Evolutionary conservation across 2,329 filamentous ascomycete species (phyloP), one percentile per base, ranked within the genome.

Genomic region (Diaporthe capsici): DNA sequence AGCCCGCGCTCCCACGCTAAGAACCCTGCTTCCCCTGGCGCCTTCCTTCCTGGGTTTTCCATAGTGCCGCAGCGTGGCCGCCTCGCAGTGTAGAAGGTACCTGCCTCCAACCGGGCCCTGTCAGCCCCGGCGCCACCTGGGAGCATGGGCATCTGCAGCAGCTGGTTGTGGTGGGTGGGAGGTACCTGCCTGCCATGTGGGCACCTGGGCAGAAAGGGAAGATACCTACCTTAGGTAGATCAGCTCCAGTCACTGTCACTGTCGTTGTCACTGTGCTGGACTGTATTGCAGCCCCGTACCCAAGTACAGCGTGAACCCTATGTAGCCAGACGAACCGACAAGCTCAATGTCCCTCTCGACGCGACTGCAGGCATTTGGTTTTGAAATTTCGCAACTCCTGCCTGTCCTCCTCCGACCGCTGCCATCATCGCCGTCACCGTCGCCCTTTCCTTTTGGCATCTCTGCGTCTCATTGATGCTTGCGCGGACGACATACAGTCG

Each of bases 1-100:
- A 72, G 57, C 57, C 71, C 71, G 25, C 71, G 44, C 71, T 61
- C 49, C 47, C 34, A 63, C 57, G 37, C 47, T 49, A 61, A 42
- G 8, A 39, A 22, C 51, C 57, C 58, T 63, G 42, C 31, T 47
- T 63, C 31, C 31, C 71, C 71, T 42, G 70, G n/a, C 34, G 63
- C 61, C 61, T 65, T n/a, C 65, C 34, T 42, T 15, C 49, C 65
- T 70, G 49, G 28, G 65, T 55, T 20, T 28, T 5, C n/a, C 17
- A 39, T 22, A 25, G 49, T 53, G 31, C 53, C 17, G 20, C n/a
- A 25, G 9, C 22, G 3, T 25, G 25, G 39, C 28, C 37, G 22
- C 28, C 51, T 58, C 22, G 15, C 37, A 57, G n/a, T 25, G 39
- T 37, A 37, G 44, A 25, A 53, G 53, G 68, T 71, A 60, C 53